Evolutionary conservation across 495 filamentous ascomycete genomes (phyloP), one percentile per base, ranked within the genome.

Genomic region (Penicillium soppii): DNA sequence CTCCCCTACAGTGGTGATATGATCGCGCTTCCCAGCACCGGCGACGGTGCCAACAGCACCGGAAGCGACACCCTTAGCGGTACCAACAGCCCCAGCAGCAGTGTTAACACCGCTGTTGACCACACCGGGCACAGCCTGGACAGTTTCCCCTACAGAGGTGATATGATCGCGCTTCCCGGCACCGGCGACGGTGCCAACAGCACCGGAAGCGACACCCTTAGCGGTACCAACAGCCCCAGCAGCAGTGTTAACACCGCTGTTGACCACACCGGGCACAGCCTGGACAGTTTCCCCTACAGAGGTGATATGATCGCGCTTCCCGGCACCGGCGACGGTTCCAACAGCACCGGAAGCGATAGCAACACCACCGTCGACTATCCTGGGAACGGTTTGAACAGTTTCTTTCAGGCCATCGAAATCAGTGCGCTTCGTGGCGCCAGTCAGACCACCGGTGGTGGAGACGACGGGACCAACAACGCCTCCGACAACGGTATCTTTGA

Each of bases 361-460:
- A 44, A 52, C 53, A 5, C 39, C 46, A n/a, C 55, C 58, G 22
- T 61, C 54, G n/a, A 53, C 27, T 15, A 53, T 27, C 43, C 58
- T 51, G 7, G 52, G 41, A 5, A 53, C 42, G 8, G 48, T 36
- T 13, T 58, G 15, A 8, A 39, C 22, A 20, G 25, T 50, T 3
- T 25, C 22, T 13, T 44, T 37, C n/a, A 39, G 4, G 16, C 30
- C 41, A 19, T 37, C 43, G 5, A 20, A 27, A 13, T 12, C 7
- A 27, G 44, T 52, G 23, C 52, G 47, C 42, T 52, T 54, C 7
- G 40, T 8, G 9, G 41, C 26, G 3, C 22, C 16, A 16, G 46
- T 26, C 25, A 43, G 25, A 13, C 30, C 52, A 4, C 30, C 27
- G 19, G 30, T 27, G 26, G 29, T 25, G 8, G 37, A 35, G 9